phyloP scores from a whole-genome alignment of 2,329 filamentous ascomycete genomes.

The Colletotrichum sp. region DNA sequence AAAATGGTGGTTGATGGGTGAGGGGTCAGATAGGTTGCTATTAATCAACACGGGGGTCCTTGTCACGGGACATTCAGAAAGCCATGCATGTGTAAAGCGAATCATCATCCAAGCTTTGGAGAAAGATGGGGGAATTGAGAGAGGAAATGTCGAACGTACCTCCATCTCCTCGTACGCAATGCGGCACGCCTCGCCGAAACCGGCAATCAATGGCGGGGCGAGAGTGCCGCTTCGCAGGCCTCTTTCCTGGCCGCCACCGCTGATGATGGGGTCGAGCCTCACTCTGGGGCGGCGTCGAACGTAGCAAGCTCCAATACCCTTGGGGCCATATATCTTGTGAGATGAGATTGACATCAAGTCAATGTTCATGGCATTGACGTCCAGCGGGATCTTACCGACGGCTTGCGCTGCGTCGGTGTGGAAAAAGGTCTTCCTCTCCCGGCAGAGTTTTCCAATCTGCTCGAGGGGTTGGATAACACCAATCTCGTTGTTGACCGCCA shows the following conservation, averaged over 20 bases:
- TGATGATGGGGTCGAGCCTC: slow-evolving; percentile 94
- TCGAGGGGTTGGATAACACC: slow-evolving; percentile 97
- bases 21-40: slow-evolving; percentile 70
- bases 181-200: slow-evolving; percentile 94
- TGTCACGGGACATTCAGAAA: slow-evolving; percentile 79
- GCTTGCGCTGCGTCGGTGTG: slow-evolving; percentile 97
- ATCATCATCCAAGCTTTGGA: slow-evolving; percentile 68
- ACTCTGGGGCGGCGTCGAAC: slow-evolving; percentile 91
- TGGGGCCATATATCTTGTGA: slow-evolving; percentile 98
- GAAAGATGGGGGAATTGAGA: slow-evolving; percentile 6
- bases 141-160: slow-evolving; percentile 61
- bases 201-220: slow-evolving; percentile 85
- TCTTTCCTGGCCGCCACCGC: slow-evolving; percentile 93
- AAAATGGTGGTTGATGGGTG: slow-evolving; percentile 1
- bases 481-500: slow-evolving; percentile 99
- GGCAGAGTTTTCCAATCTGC: slow-evolving; percentile 91
- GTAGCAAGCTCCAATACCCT: slow-evolving; percentile 96
- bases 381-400: slow-evolving; percentile 96
- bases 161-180: slow-evolving; percentile 89
- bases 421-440: slow-evolving; percentile 94
- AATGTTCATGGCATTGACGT: slow-evolving; percentile 97
- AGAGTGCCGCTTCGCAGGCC: slow-evolving; percentile 93
- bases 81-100: slow-evolving; percentile 85
- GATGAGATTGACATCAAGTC: slow-evolving; percentile 99
- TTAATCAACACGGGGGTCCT: slow-evolving; percentile 61